Evolutionary conservation across 208 protist species (phyloP).

Genomic region (Leishmania turanica): DNA sequence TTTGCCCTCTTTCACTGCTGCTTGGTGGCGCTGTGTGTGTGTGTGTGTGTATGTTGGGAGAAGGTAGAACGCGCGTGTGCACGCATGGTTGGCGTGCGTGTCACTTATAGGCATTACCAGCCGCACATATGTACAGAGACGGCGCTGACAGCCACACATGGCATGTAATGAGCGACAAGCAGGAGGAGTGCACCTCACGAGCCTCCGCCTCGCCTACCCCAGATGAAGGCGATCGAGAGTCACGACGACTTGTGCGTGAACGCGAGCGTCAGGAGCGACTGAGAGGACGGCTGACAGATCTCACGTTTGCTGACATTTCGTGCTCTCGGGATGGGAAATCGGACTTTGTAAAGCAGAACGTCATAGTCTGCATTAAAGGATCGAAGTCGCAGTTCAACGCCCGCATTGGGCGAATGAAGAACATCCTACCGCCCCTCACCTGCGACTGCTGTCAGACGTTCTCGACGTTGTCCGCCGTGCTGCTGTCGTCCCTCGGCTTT

Average conservation of each 20-base stretch:
- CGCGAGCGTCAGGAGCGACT: conserved; percentile 60
- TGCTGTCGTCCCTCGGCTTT: conserved; percentile 79
- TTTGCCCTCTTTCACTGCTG: not conserved
- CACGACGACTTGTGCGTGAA: conserved; percentile 44
- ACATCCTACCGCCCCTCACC: conserved; percentile 71
- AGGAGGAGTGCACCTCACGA: conserved; percentile 8
- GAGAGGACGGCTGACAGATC: conserved; percentile 62
- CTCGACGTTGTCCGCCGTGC: conserved; percentile 69
- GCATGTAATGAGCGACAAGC: conserved; percentile 17
- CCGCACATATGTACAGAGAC: not conserved
- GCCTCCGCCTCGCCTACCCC: conserved; percentile 7
- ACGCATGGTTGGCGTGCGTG: not conserved
- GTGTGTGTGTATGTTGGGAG: not conserved
- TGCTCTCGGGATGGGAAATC: conserved; percentile 33
- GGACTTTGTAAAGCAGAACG: conserved; percentile 57
- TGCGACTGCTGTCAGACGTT: conserved; percentile 91
- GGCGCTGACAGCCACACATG: not conserved
- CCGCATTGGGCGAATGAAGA: conserved; percentile 43
- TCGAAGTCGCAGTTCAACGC: conserved; percentile 87
- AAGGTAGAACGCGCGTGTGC: not conserved
- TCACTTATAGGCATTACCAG: not conserved
- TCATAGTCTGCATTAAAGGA: conserved; percentile 67
- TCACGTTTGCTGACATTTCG: conserved; percentile 64
- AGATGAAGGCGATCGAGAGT: conserved; percentile 3
- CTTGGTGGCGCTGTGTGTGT: not conserved